Evolutionary conservation across 805 yeast species (phyloP).

Genomic region (Grigorovia yakushimaensis): DNA sequence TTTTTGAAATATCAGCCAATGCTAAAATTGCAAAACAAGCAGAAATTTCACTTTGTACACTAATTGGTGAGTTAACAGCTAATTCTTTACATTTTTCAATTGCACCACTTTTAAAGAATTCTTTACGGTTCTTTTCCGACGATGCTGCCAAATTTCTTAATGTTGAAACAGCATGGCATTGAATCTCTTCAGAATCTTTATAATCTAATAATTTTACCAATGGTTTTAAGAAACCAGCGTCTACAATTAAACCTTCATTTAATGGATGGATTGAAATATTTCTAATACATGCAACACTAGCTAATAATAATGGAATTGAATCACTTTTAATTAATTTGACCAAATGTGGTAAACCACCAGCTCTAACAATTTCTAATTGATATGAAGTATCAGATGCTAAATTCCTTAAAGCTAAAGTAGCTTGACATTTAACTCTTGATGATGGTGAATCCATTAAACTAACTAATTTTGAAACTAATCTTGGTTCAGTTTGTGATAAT

Average conservation of each 20-base stretch:
- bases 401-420: slow-evolving; percentile 90
- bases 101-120: slow-evolving; percentile 89
- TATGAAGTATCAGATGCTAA: slow-evolving; percentile 93
- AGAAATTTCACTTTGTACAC: slow-evolving; percentile 91
- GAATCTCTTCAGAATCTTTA: slow-evolving; percentile 87
- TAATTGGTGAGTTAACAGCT: slow-evolving; percentile 75
- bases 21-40: slow-evolving; percentile 97
- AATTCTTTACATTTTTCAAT: slow-evolving; percentile 85
- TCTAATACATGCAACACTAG: slow-evolving; percentile 97
- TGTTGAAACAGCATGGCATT: slow-evolving; percentile 96
- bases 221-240: slow-evolving; percentile 92
- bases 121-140: slow-evolving; percentile 84
- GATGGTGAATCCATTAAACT: slow-evolving; percentile 86
- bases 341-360: slow-evolving; percentile 90
- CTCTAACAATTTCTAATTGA: slow-evolving; percentile 90
- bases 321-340: slow-evolving; percentile 82
- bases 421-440: slow-evolving; percentile 96
- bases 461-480: slow-evolving; percentile 78
- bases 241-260: slow-evolving; percentile 91
- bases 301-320: slow-evolving; percentile 85
- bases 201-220: slow-evolving; percentile 76
- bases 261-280: slow-evolving; percentile 94
- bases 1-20: slow-evolving; percentile 86
- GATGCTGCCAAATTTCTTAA: slow-evolving; percentile 93
- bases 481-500: slow-evolving; percentile 85